Base-by-base conservation (phyloP, 1,284 basidiomycete species). In the Moesziomyces globuligerus region DNA sequence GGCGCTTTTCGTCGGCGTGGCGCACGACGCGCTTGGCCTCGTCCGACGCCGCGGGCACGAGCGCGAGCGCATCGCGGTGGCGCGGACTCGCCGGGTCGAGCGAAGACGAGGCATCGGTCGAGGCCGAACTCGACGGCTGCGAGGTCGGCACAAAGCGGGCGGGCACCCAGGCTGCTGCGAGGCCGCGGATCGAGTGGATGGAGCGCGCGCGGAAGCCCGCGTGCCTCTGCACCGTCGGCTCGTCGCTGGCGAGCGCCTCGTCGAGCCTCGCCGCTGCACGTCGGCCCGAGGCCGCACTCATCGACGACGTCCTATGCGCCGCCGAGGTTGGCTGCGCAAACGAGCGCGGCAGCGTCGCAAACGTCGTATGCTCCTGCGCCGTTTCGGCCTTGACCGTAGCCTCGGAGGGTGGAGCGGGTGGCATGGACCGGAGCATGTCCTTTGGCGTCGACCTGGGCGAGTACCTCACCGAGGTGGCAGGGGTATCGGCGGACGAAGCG, bases 151-250 rank as follows among this genome's bases (percentile, higher is more conserved):
- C 46, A 18, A 71, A 66, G 15, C 68, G 38, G 3, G 62, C 57
- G 0, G 68, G 68, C 0, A 71, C 68, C 57, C 57, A 71, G 7
- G 68, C 68, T 13, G 62, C 61, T 0, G 68, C 68, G 1, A 71
- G 34, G 1, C 62, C 58, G 17, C 62, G 62, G 21, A 71, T 61
- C 21, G 61, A 66, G 29, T 66, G 50, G 50, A 71, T 66, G 13
- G 62, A 62, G 3, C 67, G 48, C 7, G 68, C 58, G n/a, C 62
- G 57, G 26, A 71, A 62, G 10, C 68, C 68, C 0, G 52, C 49
- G 6, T 46, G 40, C 4, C 68, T n/a, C 18, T 59, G 56, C 5
- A 55, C 60, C 3, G 48, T 64, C 39, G 47, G 48, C 13, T 50
- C 50, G 7, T 54, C 36, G 37, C 59, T 62, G 9, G 29, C 13